These are phyloP conservation scores for Pseudogymnoascus sp. DNA, from an alignment of 2,329 filamentous ascomycete species.

Conservation along the genomic window DNA sequence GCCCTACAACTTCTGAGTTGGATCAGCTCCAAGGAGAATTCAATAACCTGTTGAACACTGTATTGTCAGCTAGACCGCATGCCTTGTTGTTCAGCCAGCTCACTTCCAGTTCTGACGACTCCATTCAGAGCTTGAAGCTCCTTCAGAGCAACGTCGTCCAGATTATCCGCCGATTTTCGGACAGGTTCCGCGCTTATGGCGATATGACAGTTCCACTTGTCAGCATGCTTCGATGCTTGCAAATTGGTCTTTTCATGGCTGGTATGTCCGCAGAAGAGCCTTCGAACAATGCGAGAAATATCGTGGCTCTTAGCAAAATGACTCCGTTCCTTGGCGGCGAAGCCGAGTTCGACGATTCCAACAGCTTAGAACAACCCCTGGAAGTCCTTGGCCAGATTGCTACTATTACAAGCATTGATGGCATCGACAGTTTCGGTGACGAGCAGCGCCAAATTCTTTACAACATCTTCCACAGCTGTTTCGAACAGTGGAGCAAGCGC, in stretches of 20 bases:
- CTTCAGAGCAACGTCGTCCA: slow-evolving; percentile 54
- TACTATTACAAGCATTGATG: slow-evolving; percentile 41
- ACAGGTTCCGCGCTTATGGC: slow-evolving; percentile 70
- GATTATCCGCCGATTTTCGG: slow-evolving; percentile 61
- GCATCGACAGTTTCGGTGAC: slow-evolving; percentile 34
- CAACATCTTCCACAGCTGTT: slow-evolving; percentile 64
- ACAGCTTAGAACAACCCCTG: slow-evolving; percentile 24
- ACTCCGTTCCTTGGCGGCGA: slow-evolving; percentile 51
- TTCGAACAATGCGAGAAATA: slow-evolving; percentile 13
- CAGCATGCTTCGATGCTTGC: slow-evolving; percentile 71
- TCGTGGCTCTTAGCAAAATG: slow-evolving; percentile 34
- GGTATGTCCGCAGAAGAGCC: slow-evolving; percentile 17
- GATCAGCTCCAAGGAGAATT: slow-evolving; percentile 75
- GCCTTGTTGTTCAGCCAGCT: slow-evolving; percentile 19
- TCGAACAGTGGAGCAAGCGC: slow-evolving; percentile 71
- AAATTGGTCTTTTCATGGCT: slow-evolving; percentile 64
- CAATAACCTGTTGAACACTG: slow-evolving; percentile 57
- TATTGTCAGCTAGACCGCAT: slow-evolving; percentile 20
- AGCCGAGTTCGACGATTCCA: not conserved
- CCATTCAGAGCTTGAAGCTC: slow-evolving; percentile 32
- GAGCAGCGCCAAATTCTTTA: slow-evolving; percentile 50
- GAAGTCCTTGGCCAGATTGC: slow-evolving; percentile 47
- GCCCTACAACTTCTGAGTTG: slow-evolving; percentile 63
- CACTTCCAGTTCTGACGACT: not conserved
- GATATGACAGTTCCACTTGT: slow-evolving; percentile 75